Base-by-base conservation (phyloP, 768 basidiomycete species). In the Kwoniella bestiolae region DNA sequence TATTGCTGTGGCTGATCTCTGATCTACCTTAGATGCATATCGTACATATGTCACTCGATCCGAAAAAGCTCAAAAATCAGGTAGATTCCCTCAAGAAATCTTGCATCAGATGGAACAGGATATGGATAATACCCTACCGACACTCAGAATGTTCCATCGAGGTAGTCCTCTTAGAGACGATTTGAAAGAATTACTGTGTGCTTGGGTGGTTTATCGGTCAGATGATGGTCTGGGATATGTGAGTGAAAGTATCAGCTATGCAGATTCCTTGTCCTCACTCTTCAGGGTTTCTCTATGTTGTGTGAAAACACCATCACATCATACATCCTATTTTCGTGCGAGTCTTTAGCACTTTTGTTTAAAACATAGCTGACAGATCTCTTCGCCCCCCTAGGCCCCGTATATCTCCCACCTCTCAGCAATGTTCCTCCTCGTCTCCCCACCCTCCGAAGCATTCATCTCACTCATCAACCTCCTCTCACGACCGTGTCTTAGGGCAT, bases 221-320 rank as follows among this genome's bases (percentile, higher is more conserved):
- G 79, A 80, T 55, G 75, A 77, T 34, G 79, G 76, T 31, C 21
- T 71, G 35, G 79, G 79, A 25, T 80, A 80, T 69, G 79, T 80
- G 56, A 67, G 79, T 76, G 6, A 6, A 38, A 12, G 12, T 12
- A 9, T 53, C 9, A 18, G 7, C 47, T 49, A 18, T n/a, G n/a
- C n/a, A n/a, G n/a, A n/a, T n/a, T n/a, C n/a, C n/a, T n/a, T n/a
- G n/a, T 16, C 16, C 51, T 52, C 23, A 52, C 26, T 25, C 7
- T 5, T 31, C n/a, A 25, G 31, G 35, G 16, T 38, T 9, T 38
- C 35, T 38, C 35, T n/a, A n/a, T n/a, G n/a, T n/a, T n/a, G n/a
- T n/a, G n/a, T n/a, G n/a, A n/a, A n/a, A n/a, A n/a, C n/a, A n/a
- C n/a, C n/a, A n/a, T n/a, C n/a, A n/a, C n/a, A n/a, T n/a, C n/a